Evolutionary conservation across 2,329 filamentous ascomycete genomes (phyloP).

Genomic region (Capronia americana): DNA sequence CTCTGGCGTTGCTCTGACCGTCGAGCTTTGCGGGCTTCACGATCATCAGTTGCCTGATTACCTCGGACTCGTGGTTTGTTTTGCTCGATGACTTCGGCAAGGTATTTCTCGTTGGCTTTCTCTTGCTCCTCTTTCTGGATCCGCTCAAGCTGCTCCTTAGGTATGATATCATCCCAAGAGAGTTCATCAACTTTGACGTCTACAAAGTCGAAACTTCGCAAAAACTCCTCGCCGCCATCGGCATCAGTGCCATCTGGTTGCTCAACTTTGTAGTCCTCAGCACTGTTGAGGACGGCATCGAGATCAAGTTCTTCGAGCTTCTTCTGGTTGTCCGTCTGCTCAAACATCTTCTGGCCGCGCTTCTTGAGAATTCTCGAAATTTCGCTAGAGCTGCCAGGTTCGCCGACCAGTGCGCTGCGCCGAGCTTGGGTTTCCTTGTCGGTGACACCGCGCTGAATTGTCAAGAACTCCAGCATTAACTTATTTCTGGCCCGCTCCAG

Average conservation of each 20-base stretch:
- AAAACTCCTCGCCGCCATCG: slow-evolving; percentile 94
- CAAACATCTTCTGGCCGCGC: slow-evolving; percentile 98
- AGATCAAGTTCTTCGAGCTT: slow-evolving; percentile 97
- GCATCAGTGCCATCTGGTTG: slow-evolving; percentile 93
- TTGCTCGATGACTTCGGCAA: slow-evolving; percentile 81
- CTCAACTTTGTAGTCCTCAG: slow-evolving; percentile 95
- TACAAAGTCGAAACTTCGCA: slow-evolving; percentile 87
- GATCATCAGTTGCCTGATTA: slow-evolving; percentile 58
- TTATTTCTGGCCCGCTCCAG: slow-evolving; percentile 96
- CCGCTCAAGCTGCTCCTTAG: slow-evolving; percentile 85
- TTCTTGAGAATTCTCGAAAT: slow-evolving; percentile 97
- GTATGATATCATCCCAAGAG: slow-evolving; percentile 98
- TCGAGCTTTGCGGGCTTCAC: slow-evolving; percentile 71
- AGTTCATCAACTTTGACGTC: slow-evolving; percentile 94
- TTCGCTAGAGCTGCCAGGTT: slow-evolving; percentile 89
- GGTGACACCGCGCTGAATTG: slow-evolving; percentile 94
- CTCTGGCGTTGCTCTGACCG: slow-evolving; percentile 70
- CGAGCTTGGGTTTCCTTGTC: slow-evolving; percentile 83
- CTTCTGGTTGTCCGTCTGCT: slow-evolving; percentile 94
- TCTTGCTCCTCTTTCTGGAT: slow-evolving; percentile 90
- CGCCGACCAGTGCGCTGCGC: slow-evolving; percentile 65
- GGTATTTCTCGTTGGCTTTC: slow-evolving; percentile 80
- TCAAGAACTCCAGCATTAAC: slow-evolving; percentile 94
- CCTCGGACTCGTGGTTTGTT: slow-evolving; percentile 80
- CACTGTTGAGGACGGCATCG: slow-evolving; percentile 94